These are phyloP conservation scores for Xylaria hypoxylon DNA, from an alignment of 2,329 filamentous ascomycete species.

Conservation along the genomic window DNA sequence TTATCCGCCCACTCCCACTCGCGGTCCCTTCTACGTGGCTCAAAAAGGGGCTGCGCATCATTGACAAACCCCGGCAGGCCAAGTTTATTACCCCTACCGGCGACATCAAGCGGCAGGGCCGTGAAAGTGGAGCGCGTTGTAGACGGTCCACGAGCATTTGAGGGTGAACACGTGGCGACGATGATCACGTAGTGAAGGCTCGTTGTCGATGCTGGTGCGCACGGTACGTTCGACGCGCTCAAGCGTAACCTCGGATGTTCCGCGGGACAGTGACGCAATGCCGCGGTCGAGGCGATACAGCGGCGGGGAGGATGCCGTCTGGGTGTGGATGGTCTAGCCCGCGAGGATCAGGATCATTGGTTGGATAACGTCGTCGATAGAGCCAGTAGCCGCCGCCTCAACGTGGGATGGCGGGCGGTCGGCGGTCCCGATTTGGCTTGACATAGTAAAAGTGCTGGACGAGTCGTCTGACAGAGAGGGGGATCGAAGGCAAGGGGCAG, in stretches of 20 bases:
- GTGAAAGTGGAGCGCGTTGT: slow-evolving; percentile 20
- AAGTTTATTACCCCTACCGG: slow-evolving; percentile 9
- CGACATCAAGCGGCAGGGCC: slow-evolving; percentile 18
- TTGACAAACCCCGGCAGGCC: slow-evolving; percentile 8
- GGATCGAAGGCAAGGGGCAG: not conserved
- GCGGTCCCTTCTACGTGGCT: slow-evolving; percentile 17
- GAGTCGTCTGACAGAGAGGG: not conserved
- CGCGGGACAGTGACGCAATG: slow-evolving; percentile 28
- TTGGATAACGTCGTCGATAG: slow-evolving; percentile 23
- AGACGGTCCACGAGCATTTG: slow-evolving; percentile 24
- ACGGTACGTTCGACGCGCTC: slow-evolving; percentile 28
- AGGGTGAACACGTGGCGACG: slow-evolving; percentile 29
- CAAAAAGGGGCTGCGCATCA: slow-evolving; percentile 25
- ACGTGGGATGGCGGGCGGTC: slow-evolving; percentile 19
- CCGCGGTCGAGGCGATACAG: slow-evolving; percentile 33
- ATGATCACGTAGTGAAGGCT: slow-evolving; percentile 15
- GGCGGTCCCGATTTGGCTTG: not conserved
- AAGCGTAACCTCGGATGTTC: slow-evolving; percentile 23
- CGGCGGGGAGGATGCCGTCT: slow-evolving; percentile 50
- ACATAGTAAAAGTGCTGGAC: slow-evolving; percentile 1
- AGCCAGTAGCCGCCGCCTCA: slow-evolving; percentile 3
- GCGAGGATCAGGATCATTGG: slow-evolving; percentile 53
- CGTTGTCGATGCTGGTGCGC: slow-evolving; percentile 15
- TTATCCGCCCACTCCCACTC: slow-evolving; percentile 29
- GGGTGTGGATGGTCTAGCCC: slow-evolving; percentile 57